Base-by-base conservation (phyloP, 2,329 filamentous ascomycete species). In the Diplodia mutila region DNA sequence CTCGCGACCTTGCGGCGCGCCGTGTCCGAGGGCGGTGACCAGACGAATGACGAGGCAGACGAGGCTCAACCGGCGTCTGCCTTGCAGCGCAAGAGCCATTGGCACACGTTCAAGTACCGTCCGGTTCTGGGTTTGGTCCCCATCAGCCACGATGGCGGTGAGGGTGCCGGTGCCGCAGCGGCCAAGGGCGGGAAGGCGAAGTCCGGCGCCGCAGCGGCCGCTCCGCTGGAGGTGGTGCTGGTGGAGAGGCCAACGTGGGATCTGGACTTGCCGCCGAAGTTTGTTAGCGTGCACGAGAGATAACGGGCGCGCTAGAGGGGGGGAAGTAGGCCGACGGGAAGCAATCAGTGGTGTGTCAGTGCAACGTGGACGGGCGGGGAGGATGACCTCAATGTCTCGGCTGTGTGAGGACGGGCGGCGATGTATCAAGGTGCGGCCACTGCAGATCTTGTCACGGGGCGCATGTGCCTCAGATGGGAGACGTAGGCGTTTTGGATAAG, bases 41-140 rank as follows among this genome's bases (percentile, higher is more conserved):
- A 68, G 27, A 67, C 69, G n/a, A 39, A 70, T 68, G 27, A 68
- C 65, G 53, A 68, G 34, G 54, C 57, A 65, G 48, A 59, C 54
- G 39, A 21, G 29, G 52, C 18, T 29, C 67, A 65, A 8, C 29
- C 9, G n/a, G n/a, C n/a, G 66, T 42, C 39, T 14, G 49, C 72
- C 75, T 25, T 79, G 79, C 64, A 49, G 37, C 69, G 59, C 49
- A 61, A 64, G 57, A 57, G 34, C 42, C 86, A 83, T 81, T 98
- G 93, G 92, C 88, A 90, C 76, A 97, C 94, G 5, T 93, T 91
- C 84, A 96, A 97, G 79, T 99, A 98, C 80, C 87, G 94, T 68
- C 92, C 94, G n/a, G 93, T 99, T 72, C 83, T 99, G 69, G 95
- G 94, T 5, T 85, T 90, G 53, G 84, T 88, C 23, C 84, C 86